Evolutionary conservation across 129 eudicot genomes (phyloP), one percentile per base, ranked within the genome.

Genomic region (Escallonia herrerae): DNA sequence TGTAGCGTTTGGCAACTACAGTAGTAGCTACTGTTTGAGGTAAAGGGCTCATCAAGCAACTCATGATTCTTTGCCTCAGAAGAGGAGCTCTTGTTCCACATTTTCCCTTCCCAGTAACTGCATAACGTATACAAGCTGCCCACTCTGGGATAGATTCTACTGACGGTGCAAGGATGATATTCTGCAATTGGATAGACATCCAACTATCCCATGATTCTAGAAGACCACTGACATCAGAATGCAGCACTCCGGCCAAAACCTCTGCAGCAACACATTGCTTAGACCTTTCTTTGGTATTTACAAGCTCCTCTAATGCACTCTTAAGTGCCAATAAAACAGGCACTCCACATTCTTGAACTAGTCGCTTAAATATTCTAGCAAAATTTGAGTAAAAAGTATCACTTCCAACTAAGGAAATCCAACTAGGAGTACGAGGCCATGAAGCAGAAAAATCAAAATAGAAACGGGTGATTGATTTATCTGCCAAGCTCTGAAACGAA

Each of bases 241-340:
- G 99, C 69, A 93, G 72, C 74, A 89, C 75, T 47, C 99, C 99
- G 37, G 96, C 95, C 74, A 93, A 79, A 67, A 91, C 95, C 72
- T 93, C 99, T 56, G 99, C 99, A 61, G 99, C 96, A 75, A 93
- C 99, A 72, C 99, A 88, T 73, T 86, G 96, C 71, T 85, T 93
- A 50, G 99, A 77, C 70, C 99, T 80, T 74, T 93, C 99, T 71
- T 86, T 81, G 47, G 99, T 84, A 72, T 69, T 85, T 52, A 85
- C 84, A 76, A 88, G 83, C 62, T 84, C 93, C 64, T 77, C 87
- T 40, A 93, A 59, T 15, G 95, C 90, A 60, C 71, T 73, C 68
- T 79, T 86, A 57, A 89, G 75, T 41, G 96, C 83, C 43, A 60
- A 52, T 58, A 93, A 50, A 73, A 89, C 95, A 37, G 96, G 82